These are phyloP conservation scores for Fragilariopsis cylindrus DNA, from an alignment of 108 stramenopile genomes.

Conservation along the genomic window DNA sequence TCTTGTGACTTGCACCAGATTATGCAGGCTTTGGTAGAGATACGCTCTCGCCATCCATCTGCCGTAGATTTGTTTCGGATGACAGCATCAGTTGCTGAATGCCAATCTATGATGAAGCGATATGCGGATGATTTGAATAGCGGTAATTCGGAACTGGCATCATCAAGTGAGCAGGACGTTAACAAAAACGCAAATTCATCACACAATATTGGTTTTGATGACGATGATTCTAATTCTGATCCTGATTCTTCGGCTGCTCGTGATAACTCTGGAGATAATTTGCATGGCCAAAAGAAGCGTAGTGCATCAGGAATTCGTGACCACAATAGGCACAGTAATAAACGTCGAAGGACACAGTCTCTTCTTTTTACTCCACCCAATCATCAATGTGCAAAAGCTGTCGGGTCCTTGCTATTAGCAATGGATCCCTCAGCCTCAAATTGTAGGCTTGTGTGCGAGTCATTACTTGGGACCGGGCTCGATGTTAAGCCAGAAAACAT, in stretches of 20 bases:
- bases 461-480: conserved; percentile 27
- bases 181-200: no score
- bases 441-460: conserved; percentile 27
- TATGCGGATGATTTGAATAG: neutral
- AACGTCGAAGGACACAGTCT: conserved; percentile 6
- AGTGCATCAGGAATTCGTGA: neutral
- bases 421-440: conserved; percentile 24
- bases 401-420: conserved; percentile 15
- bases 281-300: neutral
- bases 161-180: no score
- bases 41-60: conserved; percentile 9
- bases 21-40: conserved; percentile 1
- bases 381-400: conserved; percentile 11
- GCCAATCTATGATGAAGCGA: neutral
- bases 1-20: neutral
- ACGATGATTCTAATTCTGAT: neutral
- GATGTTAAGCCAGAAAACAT: conserved; percentile 27
- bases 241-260: neutral
- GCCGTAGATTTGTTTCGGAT: neutral
- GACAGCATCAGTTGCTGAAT: conserved; percentile 1
- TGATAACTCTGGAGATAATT: neutral
- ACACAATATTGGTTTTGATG: neutral
- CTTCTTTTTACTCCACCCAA: conserved; percentile 7
- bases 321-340: neutral
- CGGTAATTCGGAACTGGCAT: neutral